These are phyloP conservation scores for Helicostylum pulchrum DNA, from an alignment of 192 early-diverging fungal species.

Conservation along the genomic window DNA sequence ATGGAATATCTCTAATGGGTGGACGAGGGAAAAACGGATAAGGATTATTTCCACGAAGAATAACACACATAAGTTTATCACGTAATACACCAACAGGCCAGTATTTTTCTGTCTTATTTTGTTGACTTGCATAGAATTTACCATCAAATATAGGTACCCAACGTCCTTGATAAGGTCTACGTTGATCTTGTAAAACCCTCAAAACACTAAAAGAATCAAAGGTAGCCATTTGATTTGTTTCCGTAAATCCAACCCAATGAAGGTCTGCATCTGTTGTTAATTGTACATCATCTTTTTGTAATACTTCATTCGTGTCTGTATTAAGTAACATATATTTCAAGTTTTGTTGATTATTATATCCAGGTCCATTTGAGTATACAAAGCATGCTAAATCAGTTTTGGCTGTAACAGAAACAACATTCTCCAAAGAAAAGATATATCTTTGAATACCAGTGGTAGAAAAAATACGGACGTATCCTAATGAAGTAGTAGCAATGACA, in stretches of 20 bases:
- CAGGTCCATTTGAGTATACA: not conserved
- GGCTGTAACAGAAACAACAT: conserved; percentile 43
- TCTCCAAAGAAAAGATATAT: conserved; percentile 62
- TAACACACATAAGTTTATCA: conserved; percentile 66
- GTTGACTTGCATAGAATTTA: conserved; percentile 26
- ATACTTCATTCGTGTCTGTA: conserved; percentile 42
- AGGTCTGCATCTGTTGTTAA: conserved; percentile 59
- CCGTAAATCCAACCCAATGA: conserved; percentile 85
- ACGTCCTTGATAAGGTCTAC: conserved; percentile 54
- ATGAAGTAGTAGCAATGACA: conserved; percentile 69
- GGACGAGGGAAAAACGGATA: conserved; percentile 73
- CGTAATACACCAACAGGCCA: conserved; percentile 87
- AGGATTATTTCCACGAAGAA: conserved; percentile 56
- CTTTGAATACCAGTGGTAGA: conserved; percentile 76
- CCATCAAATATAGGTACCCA: conserved; percentile 89
- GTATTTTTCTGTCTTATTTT: conserved; percentile 55
- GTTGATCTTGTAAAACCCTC: conserved; percentile 66
- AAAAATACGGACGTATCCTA: conserved; percentile 77
- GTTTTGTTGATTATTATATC: conserved; percentile 42
- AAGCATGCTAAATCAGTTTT: conserved; percentile 38
- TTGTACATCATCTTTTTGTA: conserved; percentile 61
- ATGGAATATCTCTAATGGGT: conserved; percentile 56
- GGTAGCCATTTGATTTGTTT: conserved; percentile 65
- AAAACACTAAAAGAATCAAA: conserved; percentile 83
- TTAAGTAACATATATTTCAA: conserved; percentile 68